Evolutionary conservation across 192 early-diverging fungal genomes (phyloP).

Genomic region (Podila clonocystis): DNA sequence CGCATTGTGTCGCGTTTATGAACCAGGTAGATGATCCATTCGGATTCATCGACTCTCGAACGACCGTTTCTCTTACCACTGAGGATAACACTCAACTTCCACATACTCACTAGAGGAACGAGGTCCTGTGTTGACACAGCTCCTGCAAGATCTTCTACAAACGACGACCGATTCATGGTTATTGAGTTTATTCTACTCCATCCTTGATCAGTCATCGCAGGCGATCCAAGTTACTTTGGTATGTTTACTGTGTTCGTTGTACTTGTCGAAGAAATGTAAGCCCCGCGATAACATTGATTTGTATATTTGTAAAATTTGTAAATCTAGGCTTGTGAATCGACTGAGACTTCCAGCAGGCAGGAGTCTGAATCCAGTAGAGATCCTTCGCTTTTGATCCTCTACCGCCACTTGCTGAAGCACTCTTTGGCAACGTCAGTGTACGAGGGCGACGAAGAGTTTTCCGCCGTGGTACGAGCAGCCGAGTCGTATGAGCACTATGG

Average conservation of each 20-base stretch:
- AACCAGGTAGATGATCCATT: slow-evolving; percentile 67
- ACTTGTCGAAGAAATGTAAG: neutral
- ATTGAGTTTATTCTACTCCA: slow-evolving; percentile 34
- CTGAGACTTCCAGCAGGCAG: neutral
- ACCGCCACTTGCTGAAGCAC: slow-evolving; percentile 70
- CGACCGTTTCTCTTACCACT: neutral
- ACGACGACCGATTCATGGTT: slow-evolving; percentile 43
- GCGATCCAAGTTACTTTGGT: slow-evolving; percentile 72
- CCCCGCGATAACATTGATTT: neutral
- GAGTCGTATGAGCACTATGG: slow-evolving; percentile 82
- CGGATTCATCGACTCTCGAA: neutral
- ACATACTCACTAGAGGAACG: slow-evolving; percentile 22
- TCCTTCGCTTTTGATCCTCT: slow-evolving; percentile 77
- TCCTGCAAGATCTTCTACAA: slow-evolving; percentile 22
- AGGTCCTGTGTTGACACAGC: slow-evolving; percentile 30
- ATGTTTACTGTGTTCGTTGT: neutral
- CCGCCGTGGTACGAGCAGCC: slow-evolving; percentile 69
- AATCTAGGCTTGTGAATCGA: slow-evolving; percentile 9
- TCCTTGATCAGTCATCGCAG: slow-evolving; percentile 65
- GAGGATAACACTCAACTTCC: neutral
- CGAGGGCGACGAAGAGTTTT: slow-evolving; percentile 66
- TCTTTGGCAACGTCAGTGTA: slow-evolving; percentile 55
- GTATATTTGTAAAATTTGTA: neutral
- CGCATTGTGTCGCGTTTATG: slow-evolving; percentile 89
- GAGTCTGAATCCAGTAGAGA: slow-evolving; percentile 53